Base-by-base conservation (phyloP, 2,329 filamentous ascomycete genomes). In the Dactylellina drechsleri region DNA sequence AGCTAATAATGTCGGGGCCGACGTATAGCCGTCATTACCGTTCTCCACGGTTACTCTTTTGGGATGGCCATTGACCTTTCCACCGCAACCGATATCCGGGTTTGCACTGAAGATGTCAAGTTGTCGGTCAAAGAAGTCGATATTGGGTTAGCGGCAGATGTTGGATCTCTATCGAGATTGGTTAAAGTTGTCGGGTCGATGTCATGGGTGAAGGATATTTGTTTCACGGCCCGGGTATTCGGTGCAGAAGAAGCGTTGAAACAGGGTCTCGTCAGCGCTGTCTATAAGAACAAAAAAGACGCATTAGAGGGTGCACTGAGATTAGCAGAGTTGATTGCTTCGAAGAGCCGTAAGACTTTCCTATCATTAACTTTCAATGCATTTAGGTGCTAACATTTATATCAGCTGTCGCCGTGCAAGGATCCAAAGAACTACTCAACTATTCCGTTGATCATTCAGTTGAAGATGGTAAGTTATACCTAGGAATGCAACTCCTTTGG, bases 341-440 rank as follows among this genome's bases (percentile, higher is more conserved):
- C 81, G 16, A 97, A 97, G 86, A 95, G 91, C 80, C 94, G 71
- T 75, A 68, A 62, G 71, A 65, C 2, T 28, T 16, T 6, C 15
- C 18, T 12, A 26, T 16, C n/a, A 23, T 60, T 47, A 1, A n/a
- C 31, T 15, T 15, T 10, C 40, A 10, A 36, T 36, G 6, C 6
- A 36, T 7, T 7, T 8, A 2, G 31, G 31, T 36, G 36, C 61
- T 66, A 47, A 66, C n/a, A 41, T 4, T 23, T 58, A n/a, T 49
- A 18, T 53, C 31, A 75, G 71, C 94, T 0, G 89, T 98, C 20
- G 93, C 92, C 0, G 91, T 94, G 77, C 88, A 92, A 83, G 90
- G 91, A 4, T 96, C 93, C 7, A 97, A 97, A 84, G 91, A 95
- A 83, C 83, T 96, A 76, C 81, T 97, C 80, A 93, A 95, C 82